These are phyloP conservation scores for Sporothrix variecibatus DNA, from an alignment of 2,329 filamentous ascomycete genomes.

Conservation along the genomic window DNA sequence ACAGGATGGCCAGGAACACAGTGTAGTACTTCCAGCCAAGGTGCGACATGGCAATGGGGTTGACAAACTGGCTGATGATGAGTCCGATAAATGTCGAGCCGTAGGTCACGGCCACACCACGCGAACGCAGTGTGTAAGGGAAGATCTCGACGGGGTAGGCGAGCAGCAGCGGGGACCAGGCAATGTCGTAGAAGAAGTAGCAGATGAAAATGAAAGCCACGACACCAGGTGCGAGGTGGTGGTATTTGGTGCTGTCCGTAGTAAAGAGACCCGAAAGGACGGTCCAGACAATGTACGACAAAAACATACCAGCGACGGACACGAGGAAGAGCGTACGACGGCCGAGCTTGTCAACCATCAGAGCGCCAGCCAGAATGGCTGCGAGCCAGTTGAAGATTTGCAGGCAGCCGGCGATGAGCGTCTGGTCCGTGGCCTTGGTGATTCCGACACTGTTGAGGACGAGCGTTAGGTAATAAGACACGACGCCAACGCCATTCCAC, in stretches of 20 bases:
- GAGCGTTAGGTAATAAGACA: slow-evolving; percentile 40
- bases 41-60: slow-evolving; percentile 34
- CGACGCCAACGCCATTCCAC: slow-evolving; percentile 28
- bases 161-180: slow-evolving; percentile 2
- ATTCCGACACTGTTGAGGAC: slow-evolving; percentile 42
- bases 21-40: slow-evolving; percentile 47
- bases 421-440: slow-evolving; percentile 37
- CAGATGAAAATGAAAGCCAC: slow-evolving; percentile 41
- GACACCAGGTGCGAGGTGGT: slow-evolving; percentile 34
- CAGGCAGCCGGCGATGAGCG: slow-evolving; percentile 28
- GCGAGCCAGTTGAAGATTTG: slow-evolving; percentile 41
- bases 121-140: slow-evolving; percentile 21
- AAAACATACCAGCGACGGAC: slow-evolving; percentile 40
- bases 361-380: slow-evolving; percentile 39
- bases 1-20: slow-evolving; percentile 43
- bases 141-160: slow-evolving; percentile 24
- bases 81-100: background rate
- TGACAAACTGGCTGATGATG: slow-evolving; percentile 22
- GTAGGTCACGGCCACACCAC: slow-evolving; percentile 19
- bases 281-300: slow-evolving; percentile 41
- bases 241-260: slow-evolving; percentile 28
- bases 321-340: slow-evolving; percentile 46
- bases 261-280: slow-evolving; percentile 26
- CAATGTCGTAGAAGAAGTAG: slow-evolving; percentile 40
- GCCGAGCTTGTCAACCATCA: slow-evolving; percentile 46